Base-by-base conservation (phyloP, 805 yeast genomes). In the Candida chauliodis region DNA sequence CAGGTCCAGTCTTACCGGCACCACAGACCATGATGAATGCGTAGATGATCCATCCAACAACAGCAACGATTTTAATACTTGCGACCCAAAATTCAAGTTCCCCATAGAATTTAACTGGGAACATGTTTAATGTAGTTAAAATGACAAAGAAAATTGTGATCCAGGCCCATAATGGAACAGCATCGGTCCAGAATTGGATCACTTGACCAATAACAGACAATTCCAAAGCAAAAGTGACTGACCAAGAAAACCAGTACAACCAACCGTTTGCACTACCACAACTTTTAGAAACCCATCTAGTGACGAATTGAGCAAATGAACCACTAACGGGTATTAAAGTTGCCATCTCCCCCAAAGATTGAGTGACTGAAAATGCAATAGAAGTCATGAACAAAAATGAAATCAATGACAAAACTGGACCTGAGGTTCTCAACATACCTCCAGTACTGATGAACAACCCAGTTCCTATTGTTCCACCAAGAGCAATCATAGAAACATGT, bases 401-500 rank as follows among this genome's bases (percentile, higher is more conserved):
- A 34, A 84, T 77, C 19, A 84, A 59, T 4, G 85, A 64, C 37
- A 77, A 76, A 8, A 78, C 89, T 1, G 90, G 90, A 16, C 91
- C 91, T 11, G 85, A 79, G 22, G 63, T 52, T 2, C 59, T 48
- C 13, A 40, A 15, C 30, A 40, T 79, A 3, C 71, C 52, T 4
- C 79, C 69, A 28, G 81, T 73, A 53, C 85, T 79, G 34, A 84
- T 77, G 66, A 83, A 81, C 28, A 83, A 66, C 56, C 90, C 90
- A 2, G 89, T 81, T 51, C 90, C 90, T 44, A 84, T 81, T 23
- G 89, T 79, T 45, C 89, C 90, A 44, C 90, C 91, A 15, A 83
- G 66, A 33, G 89, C 87, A 49, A 83, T 76, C 88, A 83, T 81
- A 22, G 83, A 71, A 35, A 83, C 73, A 50, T 81, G 88, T 51